Conservation (phyloP, 2,329 filamentous ascomycete genomes). For the Ophiostoma sp. region DNA sequence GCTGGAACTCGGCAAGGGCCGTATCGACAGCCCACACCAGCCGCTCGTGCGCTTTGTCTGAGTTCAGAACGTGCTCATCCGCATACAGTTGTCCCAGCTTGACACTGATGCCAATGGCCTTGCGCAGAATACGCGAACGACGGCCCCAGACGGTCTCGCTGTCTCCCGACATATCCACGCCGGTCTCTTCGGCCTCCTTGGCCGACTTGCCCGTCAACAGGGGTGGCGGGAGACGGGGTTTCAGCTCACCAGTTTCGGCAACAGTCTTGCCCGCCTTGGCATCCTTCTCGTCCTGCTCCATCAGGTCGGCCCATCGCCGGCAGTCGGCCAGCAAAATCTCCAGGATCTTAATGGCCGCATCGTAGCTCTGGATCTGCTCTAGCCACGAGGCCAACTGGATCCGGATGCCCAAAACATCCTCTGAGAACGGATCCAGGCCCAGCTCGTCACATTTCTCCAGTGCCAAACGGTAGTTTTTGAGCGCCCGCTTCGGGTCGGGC, state of each 20-base stretch:
- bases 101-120: slow-evolving; percentile 72
- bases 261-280: slow-evolving; percentile 44
- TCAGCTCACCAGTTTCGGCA: neutral
- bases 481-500: slow-evolving; percentile 71
- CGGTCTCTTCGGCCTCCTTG: neutral
- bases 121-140: slow-evolving; percentile 68
- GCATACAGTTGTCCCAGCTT: slow-evolving; percentile 85
- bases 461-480: slow-evolving; percentile 81
- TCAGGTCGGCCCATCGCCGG: slow-evolving; percentile 57
- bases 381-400: slow-evolving; percentile 78
- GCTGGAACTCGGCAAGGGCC: slow-evolving; percentile 69
- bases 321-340: slow-evolving; percentile 75
- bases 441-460: slow-evolving; percentile 70
- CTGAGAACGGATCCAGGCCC: slow-evolving; percentile 82
- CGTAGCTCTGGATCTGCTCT: slow-evolving; percentile 71
- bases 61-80: slow-evolving; percentile 71
- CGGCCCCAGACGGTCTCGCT: slow-evolving; percentile 56
- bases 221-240: slow-evolving; percentile 22
- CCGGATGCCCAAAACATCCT: slow-evolving; percentile 87
- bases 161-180: neutral
- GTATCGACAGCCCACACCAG: slow-evolving; percentile 82
- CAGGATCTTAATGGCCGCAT: slow-evolving; percentile 71
- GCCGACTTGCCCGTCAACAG: slow-evolving; percentile 3
- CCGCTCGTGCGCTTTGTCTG: slow-evolving; percentile 70
- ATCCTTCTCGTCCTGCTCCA: slow-evolving; percentile 53